Evolutionary conservation across 2,329 filamentous ascomycete genomes (phyloP), one percentile per base, ranked within the genome.

Genomic region (Ilyonectria mors-panacis): DNA sequence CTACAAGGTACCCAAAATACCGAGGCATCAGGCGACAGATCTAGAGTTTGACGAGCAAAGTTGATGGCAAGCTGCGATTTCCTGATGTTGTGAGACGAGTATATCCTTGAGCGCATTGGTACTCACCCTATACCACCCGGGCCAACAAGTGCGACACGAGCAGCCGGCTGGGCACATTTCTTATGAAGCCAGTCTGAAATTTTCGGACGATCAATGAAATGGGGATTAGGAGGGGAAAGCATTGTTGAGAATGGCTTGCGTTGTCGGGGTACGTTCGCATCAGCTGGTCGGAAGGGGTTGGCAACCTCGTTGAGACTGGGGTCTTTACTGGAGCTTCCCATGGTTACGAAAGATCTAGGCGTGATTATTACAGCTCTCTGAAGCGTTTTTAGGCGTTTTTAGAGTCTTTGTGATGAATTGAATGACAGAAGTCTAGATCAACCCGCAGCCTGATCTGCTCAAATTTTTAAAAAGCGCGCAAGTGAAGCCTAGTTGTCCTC

Each of bases 31-130:
- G 50, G 37, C 21, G 45, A 37, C 4, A 6, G 26, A 5, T 69
- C 42, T 19, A 51, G 59, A 15, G 60, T 10, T 13, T 21, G 51
- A 37, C 66, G 45, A 9, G 66, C 66, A 47, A 53, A 63, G 6
- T 69, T 23, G 10, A 66, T 69, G 21, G 59, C 63, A 19, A 69
- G 33, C 21, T 63, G 62, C 13, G 63, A 69, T 66, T 69, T 69
- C 7, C 63, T 69, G 7, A 23, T 12, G 51, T 13, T 35, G 45
- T 7, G 8, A 26, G n/a, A 9, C 3, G 6, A 30, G 4, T 6
- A 13, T 1, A n/a, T 10, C 26, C 30, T 21, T 1, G 39, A 2
- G 30, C 15, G 12, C 23, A 1, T 35, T 3, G 4, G 17, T 19
- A 30, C 54, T 28, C 53, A 63, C 61, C 61, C 61, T 15, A 63